Evolutionary conservation across 2,329 filamentous ascomycete genomes (phyloP), one percentile per base, ranked within the genome.

Genomic region (Aspergillus glaucus): DNA sequence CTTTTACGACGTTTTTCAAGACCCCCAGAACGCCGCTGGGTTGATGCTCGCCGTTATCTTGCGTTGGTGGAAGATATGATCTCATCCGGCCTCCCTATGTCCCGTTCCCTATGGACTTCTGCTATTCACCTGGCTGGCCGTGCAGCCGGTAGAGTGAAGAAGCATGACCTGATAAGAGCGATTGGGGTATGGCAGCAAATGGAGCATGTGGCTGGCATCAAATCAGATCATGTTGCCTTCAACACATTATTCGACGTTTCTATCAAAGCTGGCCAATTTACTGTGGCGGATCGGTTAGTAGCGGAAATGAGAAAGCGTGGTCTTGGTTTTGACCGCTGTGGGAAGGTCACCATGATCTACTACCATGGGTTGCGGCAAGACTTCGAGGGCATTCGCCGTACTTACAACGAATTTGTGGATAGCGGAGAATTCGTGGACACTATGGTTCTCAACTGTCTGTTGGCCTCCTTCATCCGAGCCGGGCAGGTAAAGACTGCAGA

Each of bases 191-290:
- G 92, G 91, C 83, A 81, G 55, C 84, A 93, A 59, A 97, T 97
- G 90, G 93, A 98, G 67, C 77, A 80, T 43, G 72, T 81, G 4
- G 83, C 84, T 2, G 78, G 80, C 1, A 67, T 89, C 12, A 71
- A 73, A 56, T 84, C 80, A 32, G 87, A 86, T 57, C 77, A 82
- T 44, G 85, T 90, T n/a, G 95, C 92, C 0, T 94, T 98, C 69
- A 95, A 93, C 63, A 86, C 96, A 43, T 78, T 98, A 10, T 96
- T 95, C 59, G 87, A 96, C 62, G 80, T 89, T 9, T 89, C 93
- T 1, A 81, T 88, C 57, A 94, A 93, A 66, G 83, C 88, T 0
- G 87, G 87, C 36, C 93, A 94, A 62, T 95, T 87, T 56, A 75
- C 76, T 1, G 79, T 97, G 19, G 91, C 90, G 3, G 87, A 96